Evolutionary conservation across 345 rosid genomes (phyloP).

Genomic region (Melaleuca quinquenervia): DNA sequence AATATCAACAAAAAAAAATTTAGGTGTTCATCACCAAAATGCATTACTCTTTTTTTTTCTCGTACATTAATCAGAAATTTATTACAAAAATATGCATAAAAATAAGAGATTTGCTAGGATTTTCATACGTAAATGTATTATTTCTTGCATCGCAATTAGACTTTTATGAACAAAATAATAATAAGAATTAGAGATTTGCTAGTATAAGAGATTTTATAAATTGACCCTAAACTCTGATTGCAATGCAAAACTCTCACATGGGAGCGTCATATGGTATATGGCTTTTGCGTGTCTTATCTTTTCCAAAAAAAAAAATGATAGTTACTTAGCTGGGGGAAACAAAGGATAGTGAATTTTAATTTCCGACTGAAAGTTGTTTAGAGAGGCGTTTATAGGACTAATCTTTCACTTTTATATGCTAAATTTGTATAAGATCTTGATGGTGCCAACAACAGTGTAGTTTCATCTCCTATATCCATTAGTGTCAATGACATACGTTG

Average conservation of each 20-base stretch:
- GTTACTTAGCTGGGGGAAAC: background rate
- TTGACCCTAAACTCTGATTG: background rate
- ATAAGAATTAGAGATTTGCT: background rate
- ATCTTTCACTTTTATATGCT: background rate
- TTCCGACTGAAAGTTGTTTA: fast-evolving
- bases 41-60: too few relatives aligned
- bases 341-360: fast-evolving
- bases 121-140: too few relatives aligned
- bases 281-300: too few relatives aligned
- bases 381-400: fast-evolving
- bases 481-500: fast-evolving
- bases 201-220: background rate
- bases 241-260: background rate
- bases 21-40: too few relatives aligned
- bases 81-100: background rate
- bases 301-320: background rate
- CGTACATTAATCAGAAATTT: constrained; percentile 5
- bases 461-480: fast-evolving
- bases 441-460: too few relatives aligned
- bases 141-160: too few relatives aligned
- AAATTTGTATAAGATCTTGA: fast-evolving
- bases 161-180: too few relatives aligned
- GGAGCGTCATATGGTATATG: too few relatives aligned
- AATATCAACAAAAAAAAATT: too few relatives aligned
- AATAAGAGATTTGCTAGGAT: too few relatives aligned